These are phyloP conservation scores for Candida chilensis DNA, from an alignment of 805 yeast species.

Conservation along the genomic window DNA sequence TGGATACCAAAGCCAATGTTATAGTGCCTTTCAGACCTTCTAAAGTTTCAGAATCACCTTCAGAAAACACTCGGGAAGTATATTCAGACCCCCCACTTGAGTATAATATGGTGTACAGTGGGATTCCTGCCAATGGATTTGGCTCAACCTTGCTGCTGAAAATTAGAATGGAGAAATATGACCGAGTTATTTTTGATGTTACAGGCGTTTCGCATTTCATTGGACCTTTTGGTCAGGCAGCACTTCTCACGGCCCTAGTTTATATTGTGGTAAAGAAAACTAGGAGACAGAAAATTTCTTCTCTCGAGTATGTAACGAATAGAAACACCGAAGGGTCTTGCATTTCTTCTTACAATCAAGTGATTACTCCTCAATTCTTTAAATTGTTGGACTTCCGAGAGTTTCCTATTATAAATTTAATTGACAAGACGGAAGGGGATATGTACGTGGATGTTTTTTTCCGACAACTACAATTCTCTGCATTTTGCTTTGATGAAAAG, in stretches of 20 bases:
- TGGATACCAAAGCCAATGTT: too few species aligned
- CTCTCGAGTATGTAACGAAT: constrained; percentile 2
- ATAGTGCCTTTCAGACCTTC: too few species aligned
- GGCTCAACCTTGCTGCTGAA: too few species aligned
- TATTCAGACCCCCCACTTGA: too few species aligned
- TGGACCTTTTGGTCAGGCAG: constrained; percentile 9
- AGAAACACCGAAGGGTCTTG: constrained; percentile 2
- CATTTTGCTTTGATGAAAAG: constrained; percentile 3
- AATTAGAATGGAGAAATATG: too few species aligned
- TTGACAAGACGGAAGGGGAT: constrained; percentile 5
- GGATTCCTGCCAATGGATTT: too few species aligned
- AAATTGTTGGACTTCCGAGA: constrained; percentile 1
- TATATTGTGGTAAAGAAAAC: constrained; percentile 2
- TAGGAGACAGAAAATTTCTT: constrained; percentile 1
- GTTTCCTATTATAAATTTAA: constrained; percentile 4
- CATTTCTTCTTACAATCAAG: constrained; percentile 5
- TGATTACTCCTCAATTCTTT: constrained; percentile 1
- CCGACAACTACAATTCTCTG: constrained; percentile 4
- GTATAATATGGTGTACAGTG: too few species aligned
- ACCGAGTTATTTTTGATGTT: constrained; percentile 6
- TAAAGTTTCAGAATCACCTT: too few species aligned
- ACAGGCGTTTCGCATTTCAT: constrained; percentile 7
- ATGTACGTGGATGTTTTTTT: constrained; percentile 4
- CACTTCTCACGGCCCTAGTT: constrained; percentile 4
- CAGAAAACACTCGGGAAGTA: too few species aligned